Base-by-base conservation (phyloP, 192 early-diverging fungal species). In the Chytriomyces sp. region DNA sequence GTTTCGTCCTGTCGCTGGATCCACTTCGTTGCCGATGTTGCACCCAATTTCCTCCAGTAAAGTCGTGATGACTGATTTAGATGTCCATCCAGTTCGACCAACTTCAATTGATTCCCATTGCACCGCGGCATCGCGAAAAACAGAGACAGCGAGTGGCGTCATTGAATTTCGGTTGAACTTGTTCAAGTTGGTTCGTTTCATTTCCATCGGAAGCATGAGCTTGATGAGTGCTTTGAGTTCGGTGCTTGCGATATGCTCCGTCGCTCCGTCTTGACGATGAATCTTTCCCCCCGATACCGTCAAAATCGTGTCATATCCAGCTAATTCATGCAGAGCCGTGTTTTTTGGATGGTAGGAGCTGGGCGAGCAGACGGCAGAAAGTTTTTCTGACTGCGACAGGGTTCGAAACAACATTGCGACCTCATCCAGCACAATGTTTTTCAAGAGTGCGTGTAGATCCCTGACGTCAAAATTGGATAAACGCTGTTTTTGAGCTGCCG, bases 61-160 rank as follows among this genome's bases (percentile, higher is more conserved):
- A 1, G 10, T 16, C 35, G 68, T 69, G 20, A 69, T 53, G 16
- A 1, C 23, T 11, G 65, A 67, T 45, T 45, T 67, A 13, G 10
- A 7, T 9, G 50, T 16, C n/a, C 7, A 0, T 10, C 18, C 49
- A 16, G 8, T 69, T 47, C 35, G 9, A 16, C 18, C 20, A 26
- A 3, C 2, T 44, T 10, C 7, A 53, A 49, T 48, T 23, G 20
- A 7, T 9, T 45, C 16, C 23, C n/a, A 18, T 10, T 9, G n/a
- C 5, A 23, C 20, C 1, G 23, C 10, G 7, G 48, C 49, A 13
- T 69, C 68, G 11, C 53, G 24, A 35, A 69, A 69, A n/a, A 69
- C 26, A 24, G 68, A 69, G n/a, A 69, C 20, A 7, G 49, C 68
- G 10, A 69, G 35, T 1, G 68, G 48, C 0, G 68, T 50, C 46